A percentile compares a stretch with the other conserved stretches of the same genome.
phyloP scores from a whole-genome alignment of 441 rosid species.

The Gossypium lobatum region DNA sequence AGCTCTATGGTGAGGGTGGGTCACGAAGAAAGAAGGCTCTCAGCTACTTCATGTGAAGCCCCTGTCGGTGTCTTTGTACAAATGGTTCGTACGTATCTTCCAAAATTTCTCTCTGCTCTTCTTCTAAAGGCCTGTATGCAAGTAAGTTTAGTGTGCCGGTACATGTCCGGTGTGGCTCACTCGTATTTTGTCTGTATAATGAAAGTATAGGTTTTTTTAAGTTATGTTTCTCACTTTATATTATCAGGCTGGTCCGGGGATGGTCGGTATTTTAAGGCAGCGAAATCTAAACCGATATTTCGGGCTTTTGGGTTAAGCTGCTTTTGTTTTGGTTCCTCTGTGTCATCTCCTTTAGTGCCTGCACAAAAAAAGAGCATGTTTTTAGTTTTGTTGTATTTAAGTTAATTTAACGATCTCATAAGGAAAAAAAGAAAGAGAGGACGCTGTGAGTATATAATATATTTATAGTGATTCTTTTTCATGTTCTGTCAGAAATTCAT shows the following conservation, averaged over 20 bases:
- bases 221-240: conserved; percentile 14
- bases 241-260: conserved; percentile 20
- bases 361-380: conserved; percentile 16
- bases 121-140: conserved; percentile 22
- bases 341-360: background rate
- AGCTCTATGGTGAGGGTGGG: conserved; percentile 88
- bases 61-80: conserved; percentile 25
- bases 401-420: conserved; percentile 16
- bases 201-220: conserved; percentile 31
- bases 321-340: conserved; percentile 25
- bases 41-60: conserved; percentile 82
- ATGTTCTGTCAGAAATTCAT: conserved; percentile 1
- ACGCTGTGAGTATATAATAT: conserved; percentile 19
- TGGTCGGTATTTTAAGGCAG: conserved; percentile 27
- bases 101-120: conserved; percentile 11
- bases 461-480: conserved; percentile 24
- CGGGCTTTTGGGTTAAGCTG: conserved; percentile 17
- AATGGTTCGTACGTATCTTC: conserved; percentile 29
- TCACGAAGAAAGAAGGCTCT: conserved; percentile 84
- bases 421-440: conserved; percentile 7
- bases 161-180: conserved; percentile 7
- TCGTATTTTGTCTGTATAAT: conserved; percentile 44
- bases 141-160: conserved; percentile 26
- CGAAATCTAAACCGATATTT: conserved; percentile 19
- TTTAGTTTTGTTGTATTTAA: conserved; percentile 14